Evolutionary conservation across 1,284 basidiomycete genomes (phyloP).

Genomic region (Heterobasidion irregulare): DNA sequence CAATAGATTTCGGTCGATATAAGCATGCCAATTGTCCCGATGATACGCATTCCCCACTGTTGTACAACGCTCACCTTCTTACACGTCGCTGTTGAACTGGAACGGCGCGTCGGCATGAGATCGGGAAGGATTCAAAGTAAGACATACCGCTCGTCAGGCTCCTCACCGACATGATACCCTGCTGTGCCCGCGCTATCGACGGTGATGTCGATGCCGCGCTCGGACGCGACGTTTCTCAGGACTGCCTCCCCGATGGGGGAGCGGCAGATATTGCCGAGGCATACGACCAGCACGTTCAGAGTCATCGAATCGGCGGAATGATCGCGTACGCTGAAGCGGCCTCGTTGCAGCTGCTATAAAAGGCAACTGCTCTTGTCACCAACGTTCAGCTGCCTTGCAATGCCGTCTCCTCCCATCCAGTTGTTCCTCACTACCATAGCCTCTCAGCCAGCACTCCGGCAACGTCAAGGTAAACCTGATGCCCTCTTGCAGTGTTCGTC

Average conservation of each 20-base stretch:
- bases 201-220: conserved; percentile 51
- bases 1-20: background rate
- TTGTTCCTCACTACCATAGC: conserved; percentile 81
- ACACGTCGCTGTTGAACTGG: conserved; percentile 56
- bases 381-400: conserved; percentile 18
- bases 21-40: too few species aligned
- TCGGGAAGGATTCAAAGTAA: background rate
- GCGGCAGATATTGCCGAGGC: conserved; percentile 72
- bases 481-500: background rate
- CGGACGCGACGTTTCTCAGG: conserved; percentile 47
- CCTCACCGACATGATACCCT: conserved; percentile 63
- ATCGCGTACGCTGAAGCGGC: background rate
- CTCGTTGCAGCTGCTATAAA: background rate
- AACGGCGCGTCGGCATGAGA: background rate
- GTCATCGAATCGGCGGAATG: conserved; percentile 7
- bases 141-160: conserved; percentile 60
- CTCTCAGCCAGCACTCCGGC: conserved; percentile 64
- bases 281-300: conserved; percentile 57
- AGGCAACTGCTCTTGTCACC: background rate
- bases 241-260: conserved; percentile 80
- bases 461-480: conserved; percentile 40
- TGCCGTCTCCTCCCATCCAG: conserved; percentile 73
- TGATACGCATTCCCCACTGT: too few species aligned
- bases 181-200: conserved; percentile 72
- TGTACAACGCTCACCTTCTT: conserved; percentile 34